Base-by-base conservation (phyloP, 177 flowering plant species). In the Tripterygium wilfordii region DNA sequence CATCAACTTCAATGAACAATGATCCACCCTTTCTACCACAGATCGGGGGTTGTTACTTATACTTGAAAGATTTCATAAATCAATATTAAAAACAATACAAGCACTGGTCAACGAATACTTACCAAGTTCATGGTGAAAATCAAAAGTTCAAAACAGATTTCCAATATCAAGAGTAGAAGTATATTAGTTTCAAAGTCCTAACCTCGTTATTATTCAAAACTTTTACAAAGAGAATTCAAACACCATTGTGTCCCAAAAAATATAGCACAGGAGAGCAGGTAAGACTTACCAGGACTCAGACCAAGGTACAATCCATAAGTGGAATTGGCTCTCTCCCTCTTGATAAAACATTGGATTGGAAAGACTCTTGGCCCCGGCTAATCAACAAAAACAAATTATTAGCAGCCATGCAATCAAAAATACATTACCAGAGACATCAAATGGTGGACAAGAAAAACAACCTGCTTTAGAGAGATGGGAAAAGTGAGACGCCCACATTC, bases 401-500 rank as follows among this genome's bases (percentile, higher is more conserved):
- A n/a, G n/a, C n/a, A 47, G 25, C 7, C 27, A 50, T 16, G 20
- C 17, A 24, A 4, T 4, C 9, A 30, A 17, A n/a, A 42, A 3
- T 19, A 9, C 48, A 14, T 42, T 37, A 22, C 16, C 3, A 30
- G 17, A 36, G 14, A 18, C 14, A 42, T 23, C 4, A 8, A 19
- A 36, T 20, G 8, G 13, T 14, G 9, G 25, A 25, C 10, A 14
- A 5, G 16, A 25, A 13, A 21, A 24, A 0, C 0, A 29, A 80
- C 97, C 94, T 87, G 97, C 65, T 87, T 90, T 49, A 90, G 56
- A 13, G 97, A 87, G 56, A 82, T 74, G 9, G 97, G 97, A 40
- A 87, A 90, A 8, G 97, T 86, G 51, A 90, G 65, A 49, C 62
- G 56, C 5, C 97, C 94, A 50, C 82, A 82, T 44, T 71, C 57